Conservation (phyloP, 768 basidiomycete genomes). For the Floccularia luteovirens region DNA sequence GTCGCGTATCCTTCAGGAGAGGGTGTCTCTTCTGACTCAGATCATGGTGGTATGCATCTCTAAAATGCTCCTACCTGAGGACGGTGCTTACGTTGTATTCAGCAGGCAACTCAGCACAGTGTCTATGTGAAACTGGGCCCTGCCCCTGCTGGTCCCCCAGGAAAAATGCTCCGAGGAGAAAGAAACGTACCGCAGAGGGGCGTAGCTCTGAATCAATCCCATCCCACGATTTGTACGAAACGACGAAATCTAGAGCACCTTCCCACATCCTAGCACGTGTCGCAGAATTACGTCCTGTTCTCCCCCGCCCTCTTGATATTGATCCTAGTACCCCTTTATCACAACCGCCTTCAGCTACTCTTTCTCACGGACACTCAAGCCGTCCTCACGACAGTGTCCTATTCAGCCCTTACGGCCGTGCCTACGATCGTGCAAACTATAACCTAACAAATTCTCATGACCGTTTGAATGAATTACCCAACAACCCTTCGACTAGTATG, state of each 20-base stretch:
- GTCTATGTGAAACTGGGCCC: slow-evolving; percentile 42
- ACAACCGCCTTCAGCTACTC: slow-evolving; percentile 39
- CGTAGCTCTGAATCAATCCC: slow-evolving; percentile 6
- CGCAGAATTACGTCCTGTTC: slow-evolving; percentile 60
- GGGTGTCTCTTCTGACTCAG: slow-evolving; percentile 48
- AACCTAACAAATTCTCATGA: slow-evolving; percentile 19
- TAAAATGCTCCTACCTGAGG: slow-evolving; percentile 33
- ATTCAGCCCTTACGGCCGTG: slow-evolving; percentile 65
- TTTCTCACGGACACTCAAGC: slow-evolving; percentile 28
- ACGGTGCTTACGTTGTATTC: slow-evolving; percentile 38
- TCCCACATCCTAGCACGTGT: slow-evolving; percentile 53
- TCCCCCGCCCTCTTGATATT: slow-evolving; percentile 44
- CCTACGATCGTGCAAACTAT: slow-evolving; percentile 40
- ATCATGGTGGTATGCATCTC: slow-evolving; percentile 57
- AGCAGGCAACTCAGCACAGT: slow-evolving; percentile 28
- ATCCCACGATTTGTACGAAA: slow-evolving; percentile 3
- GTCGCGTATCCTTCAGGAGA: slow-evolving; percentile 42
- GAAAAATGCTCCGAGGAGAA: slow-evolving; percentile 25
- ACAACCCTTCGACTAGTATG: slow-evolving; percentile 13
- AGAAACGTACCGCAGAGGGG: slow-evolving; percentile 15
- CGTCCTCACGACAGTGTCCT: slow-evolving; percentile 45
- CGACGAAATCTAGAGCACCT: slow-evolving; percentile 17
- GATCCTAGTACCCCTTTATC: slow-evolving; percentile 23
- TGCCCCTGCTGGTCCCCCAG: slow-evolving; percentile 57
- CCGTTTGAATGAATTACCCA: slow-evolving; percentile 10